Base-by-base conservation (phyloP, 768 basidiomycete species). In the Obba rivulosa region DNA sequence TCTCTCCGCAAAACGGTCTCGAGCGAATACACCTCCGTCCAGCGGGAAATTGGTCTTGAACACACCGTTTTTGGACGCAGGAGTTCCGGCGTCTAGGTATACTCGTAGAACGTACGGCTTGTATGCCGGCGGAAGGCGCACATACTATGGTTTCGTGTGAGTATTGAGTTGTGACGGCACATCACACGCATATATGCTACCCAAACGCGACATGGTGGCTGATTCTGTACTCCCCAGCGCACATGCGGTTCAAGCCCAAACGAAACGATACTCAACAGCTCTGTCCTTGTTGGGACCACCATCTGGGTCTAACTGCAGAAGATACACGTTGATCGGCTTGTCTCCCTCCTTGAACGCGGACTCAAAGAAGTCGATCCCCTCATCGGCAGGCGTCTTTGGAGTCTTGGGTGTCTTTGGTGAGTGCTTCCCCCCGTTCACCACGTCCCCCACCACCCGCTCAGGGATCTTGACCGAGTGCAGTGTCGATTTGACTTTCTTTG, bases 31-130 rank as follows among this genome's bases (percentile, higher is more conserved):
- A 28, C 92, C 92, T 3, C 94, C 95, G 57, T 98, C 89, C 5
- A 99, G 76, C 1, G 96, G 96, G 60, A 98, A 97, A 65, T 98
- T 97, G 49, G 93, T 95, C 71, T 86, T 92, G 66, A 99, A 88
- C 1, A 92, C 78, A 44, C 93, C 96, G 59, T 94, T 90, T 59
- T 81, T 84, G 8, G 90, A 80, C 9, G 92, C 91, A 2, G 91
- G 85, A 2, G 93, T 93, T 7, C 96, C 96, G 1, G 95, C 89
- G 41, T 94, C 87, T 43, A 98, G 76, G 17, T 87, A 85, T 31
- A 99, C 87, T 45, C 96, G 84, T 22, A 99, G 71, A 42, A 98
- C 79, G 63, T 98, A 99, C 1, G 94, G 94, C 16, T 71, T 71
- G 61, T 83, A 77, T 20, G 94, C 91, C 10, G 96, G 92, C 8